Base-by-base conservation (phyloP, 805 yeast genomes). In the Myxozyma melibiosi region DNA sequence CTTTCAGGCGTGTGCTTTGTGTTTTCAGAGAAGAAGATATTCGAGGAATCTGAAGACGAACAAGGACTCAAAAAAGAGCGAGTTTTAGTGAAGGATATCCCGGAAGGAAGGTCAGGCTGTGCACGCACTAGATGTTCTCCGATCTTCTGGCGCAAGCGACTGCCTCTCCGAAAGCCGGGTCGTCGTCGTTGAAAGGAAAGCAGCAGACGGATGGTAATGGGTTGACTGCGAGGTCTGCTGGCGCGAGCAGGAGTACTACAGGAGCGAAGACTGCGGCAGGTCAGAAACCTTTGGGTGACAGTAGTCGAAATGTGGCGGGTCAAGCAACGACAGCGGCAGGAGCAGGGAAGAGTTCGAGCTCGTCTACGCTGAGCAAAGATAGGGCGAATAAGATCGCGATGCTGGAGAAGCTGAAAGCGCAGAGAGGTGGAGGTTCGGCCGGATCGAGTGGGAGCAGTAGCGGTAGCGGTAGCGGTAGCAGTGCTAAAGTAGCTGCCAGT, bases 71-170 rank as follows among this genome's bases (percentile, higher is more conserved):
- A n/a, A n/a, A n/a, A n/a, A n/a, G n/a, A n/a, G n/a, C n/a, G n/a
- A n/a, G n/a, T n/a, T n/a, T n/a, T n/a, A n/a, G n/a, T n/a, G n/a
- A n/a, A n/a, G n/a, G n/a, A n/a, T n/a, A n/a, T n/a, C n/a, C n/a
- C n/a, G n/a, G n/a, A n/a, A n/a, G 16, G 20, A n/a, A 41, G n/a
- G 6, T 24, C 27, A 25, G 33, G 16, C 20, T 7, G 33, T n/a
- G n/a, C n/a, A 41, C 9, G 9, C 11, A 24, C 14, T 31, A 3
- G 35, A 54, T 58, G 58, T 68, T 68, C 51, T 61, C 68, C 30
- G 67, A 66, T 58, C 67, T 68, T 62, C 51, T 68, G 45, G 66
- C 68, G 22, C 65, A 62, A 60, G 63, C 65, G 2, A 40, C 48
- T 1, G 42, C 65, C 14, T 31, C 59, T 27, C 18, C 51, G 4